phyloP scores from a whole-genome alignment of 2,329 filamentous ascomycete genomes.

The Emergomyces pasteurianus region DNA sequence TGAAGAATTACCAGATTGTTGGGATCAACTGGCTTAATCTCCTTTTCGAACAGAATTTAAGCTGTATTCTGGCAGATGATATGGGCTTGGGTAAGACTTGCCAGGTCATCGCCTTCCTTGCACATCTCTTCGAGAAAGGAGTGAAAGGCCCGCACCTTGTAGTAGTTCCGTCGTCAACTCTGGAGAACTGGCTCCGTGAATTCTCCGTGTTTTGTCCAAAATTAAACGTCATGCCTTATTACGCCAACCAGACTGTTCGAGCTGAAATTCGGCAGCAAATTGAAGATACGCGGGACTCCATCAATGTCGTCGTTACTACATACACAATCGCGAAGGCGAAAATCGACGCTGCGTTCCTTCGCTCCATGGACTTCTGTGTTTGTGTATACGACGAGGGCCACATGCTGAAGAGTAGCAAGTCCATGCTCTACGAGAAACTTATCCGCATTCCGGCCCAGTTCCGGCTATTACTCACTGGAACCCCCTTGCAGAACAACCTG shows the following conservation, averaged over 20 bases:
- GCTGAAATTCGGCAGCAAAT: slow-evolving; percentile 56
- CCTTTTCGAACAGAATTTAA: slow-evolving; percentile 65
- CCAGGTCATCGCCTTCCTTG: slow-evolving; percentile 85
- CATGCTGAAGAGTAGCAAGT: slow-evolving; percentile 77
- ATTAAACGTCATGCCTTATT: slow-evolving; percentile 60
- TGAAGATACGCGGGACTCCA: slow-evolving; percentile 48
- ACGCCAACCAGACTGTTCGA: slow-evolving; percentile 57
- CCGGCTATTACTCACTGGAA: slow-evolving; percentile 77
- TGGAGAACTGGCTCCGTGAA: slow-evolving; percentile 92
- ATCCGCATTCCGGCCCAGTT: slow-evolving; percentile 68
- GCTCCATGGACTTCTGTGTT: slow-evolving; percentile 44
- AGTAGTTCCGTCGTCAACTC: slow-evolving; percentile 82
- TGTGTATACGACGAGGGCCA: slow-evolving; percentile 92
- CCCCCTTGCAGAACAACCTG: slow-evolving; percentile 90
- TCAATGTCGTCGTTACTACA: slow-evolving; percentile 61
- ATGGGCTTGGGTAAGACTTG: slow-evolving; percentile 96
- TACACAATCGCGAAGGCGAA: slow-evolving; percentile 55
- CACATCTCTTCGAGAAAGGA: slow-evolving; percentile 62
- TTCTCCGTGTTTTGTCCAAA: slow-evolving; percentile 76
- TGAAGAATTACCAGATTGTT: slow-evolving; percentile 91
- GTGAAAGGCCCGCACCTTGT: slow-evolving; percentile 65
- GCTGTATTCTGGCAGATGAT: slow-evolving; percentile 89
- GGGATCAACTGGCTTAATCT: slow-evolving; percentile 90
- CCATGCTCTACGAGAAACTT: slow-evolving; percentile 67
- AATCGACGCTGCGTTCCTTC: slow-evolving; percentile 52